phyloP scores from a whole-genome alignment of 345 rosid species.

The Turnera subulata region DNA sequence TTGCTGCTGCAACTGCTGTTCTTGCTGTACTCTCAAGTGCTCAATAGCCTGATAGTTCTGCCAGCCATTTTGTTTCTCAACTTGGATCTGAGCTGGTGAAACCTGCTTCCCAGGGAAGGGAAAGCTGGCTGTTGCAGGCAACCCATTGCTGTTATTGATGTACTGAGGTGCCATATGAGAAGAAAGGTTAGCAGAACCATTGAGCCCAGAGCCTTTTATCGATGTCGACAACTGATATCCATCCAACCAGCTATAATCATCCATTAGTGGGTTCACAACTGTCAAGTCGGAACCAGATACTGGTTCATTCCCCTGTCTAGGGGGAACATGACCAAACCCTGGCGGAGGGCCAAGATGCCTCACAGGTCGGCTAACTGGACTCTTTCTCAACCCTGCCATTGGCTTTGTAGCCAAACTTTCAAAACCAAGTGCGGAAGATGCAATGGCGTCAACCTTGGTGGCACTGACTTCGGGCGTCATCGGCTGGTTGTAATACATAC shows the following conservation, averaged over 20 bases:
- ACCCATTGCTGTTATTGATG: slow-evolving; percentile 42
- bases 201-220: slow-evolving; percentile 37
- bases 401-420: slow-evolving; percentile 41
- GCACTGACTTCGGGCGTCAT: slow-evolving; percentile 37
- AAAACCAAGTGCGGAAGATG: slow-evolving; percentile 43
- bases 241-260: slow-evolving; percentile 98
- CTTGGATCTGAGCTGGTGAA: slow-evolving; percentile 42
- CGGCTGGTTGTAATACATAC: slow-evolving; percentile 41
- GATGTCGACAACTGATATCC: slow-evolving; percentile 72
- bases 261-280: slow-evolving; percentile 36
- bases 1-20: slow-evolving; percentile 54
- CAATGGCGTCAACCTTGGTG: slow-evolving; percentile 38
- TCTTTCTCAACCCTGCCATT: slow-evolving; percentile 42
- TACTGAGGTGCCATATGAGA: slow-evolving; percentile 49
- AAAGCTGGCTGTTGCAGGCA: slow-evolving; percentile 52
- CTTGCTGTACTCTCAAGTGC: slow-evolving; percentile 39
- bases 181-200: slow-evolving; percentile 35
- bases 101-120: slow-evolving; percentile 88
- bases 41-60: slow-evolving; percentile 45
- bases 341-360: slow-evolving; percentile 96
- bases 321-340: slow-evolving; percentile 68
- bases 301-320: slow-evolving; percentile 50
- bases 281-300: slow-evolving; percentile 34
- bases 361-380: slow-evolving; percentile 70
- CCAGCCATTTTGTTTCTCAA: slow-evolving; percentile 50